Evolutionary conservation across 306 rosid species (phyloP).

Genomic region (Fragaria vesca): DNA sequence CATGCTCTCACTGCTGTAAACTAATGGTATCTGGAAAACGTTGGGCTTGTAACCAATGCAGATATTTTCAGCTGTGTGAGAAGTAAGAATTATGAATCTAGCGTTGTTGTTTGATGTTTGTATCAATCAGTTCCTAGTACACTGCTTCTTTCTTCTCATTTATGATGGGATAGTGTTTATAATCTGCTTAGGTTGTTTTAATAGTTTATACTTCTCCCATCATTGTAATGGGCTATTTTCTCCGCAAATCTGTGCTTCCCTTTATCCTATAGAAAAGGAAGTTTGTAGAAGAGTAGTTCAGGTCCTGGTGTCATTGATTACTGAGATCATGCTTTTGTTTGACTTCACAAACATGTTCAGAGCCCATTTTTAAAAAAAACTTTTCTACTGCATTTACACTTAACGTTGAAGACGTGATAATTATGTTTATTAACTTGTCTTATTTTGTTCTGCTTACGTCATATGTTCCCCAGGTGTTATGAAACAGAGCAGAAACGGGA

Average conservation of each 20-base stretch:
- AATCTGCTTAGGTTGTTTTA: not conserved
- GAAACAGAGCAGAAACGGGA: conserved; percentile 83
- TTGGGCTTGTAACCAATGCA: conserved; percentile 93
- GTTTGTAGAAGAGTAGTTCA: not conserved
- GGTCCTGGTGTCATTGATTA: not conserved
- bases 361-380: not conserved
- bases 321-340: not conserved
- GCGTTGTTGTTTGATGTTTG: not conserved
- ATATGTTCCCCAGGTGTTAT: conserved; percentile 54
- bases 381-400: not conserved
- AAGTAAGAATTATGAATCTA: conserved; percentile 52
- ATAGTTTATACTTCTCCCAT: not conserved
- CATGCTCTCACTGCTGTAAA: conserved; percentile 74
- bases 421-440: not conserved
- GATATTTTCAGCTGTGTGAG: conserved; percentile 88
- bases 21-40: conserved; percentile 86
- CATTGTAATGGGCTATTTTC: not conserved
- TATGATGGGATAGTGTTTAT: not conserved
- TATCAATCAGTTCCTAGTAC: not conserved
- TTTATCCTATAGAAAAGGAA: not conserved
- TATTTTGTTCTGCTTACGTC: not conserved
- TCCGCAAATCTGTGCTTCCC: not conserved
- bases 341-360: not conserved
- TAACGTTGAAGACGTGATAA: not conserved
- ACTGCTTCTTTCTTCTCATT: not conserved